These are phyloP conservation scores for Fusarium haematococcum DNA, from an alignment of 2,329 filamentous ascomycete species.

Conservation along the genomic window DNA sequence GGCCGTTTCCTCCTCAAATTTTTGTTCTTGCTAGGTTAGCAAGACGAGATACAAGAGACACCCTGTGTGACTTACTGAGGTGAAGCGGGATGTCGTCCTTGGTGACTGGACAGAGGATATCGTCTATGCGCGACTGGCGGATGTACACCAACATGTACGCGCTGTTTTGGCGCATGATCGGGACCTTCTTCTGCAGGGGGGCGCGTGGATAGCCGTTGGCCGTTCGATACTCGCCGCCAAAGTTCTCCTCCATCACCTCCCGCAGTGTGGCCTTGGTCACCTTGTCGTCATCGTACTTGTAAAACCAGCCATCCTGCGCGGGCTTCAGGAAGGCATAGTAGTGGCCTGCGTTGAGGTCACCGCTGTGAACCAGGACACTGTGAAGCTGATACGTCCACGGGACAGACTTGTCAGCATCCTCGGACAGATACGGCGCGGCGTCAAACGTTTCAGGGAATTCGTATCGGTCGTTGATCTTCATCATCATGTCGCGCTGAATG, in stretches of 20 bases:
- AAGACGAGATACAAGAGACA: background rate
- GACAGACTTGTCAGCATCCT: slow-evolving; percentile 87
- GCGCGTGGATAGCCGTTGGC: slow-evolving; percentile 61
- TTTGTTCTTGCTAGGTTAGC: slow-evolving; percentile 64
- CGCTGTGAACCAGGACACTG: slow-evolving; percentile 94
- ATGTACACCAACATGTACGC: slow-evolving; percentile 99
- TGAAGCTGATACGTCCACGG: slow-evolving; percentile 93
- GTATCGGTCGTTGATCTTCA: slow-evolving; percentile 96
- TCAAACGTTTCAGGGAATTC: slow-evolving; percentile 89
- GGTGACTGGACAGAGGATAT: slow-evolving; percentile 81
- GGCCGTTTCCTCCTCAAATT: slow-evolving; percentile 84
- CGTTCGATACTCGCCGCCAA: slow-evolving; percentile 83
- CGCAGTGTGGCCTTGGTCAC: slow-evolving; percentile 93
- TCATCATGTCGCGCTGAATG: slow-evolving; percentile 95
- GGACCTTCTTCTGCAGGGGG: slow-evolving; percentile 65
- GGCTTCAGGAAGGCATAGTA: slow-evolving; percentile 99
- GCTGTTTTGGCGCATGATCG: slow-evolving; percentile 77
- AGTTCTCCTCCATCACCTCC: slow-evolving; percentile 96
- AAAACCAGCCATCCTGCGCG: slow-evolving; percentile 92
- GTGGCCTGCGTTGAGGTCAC: slow-evolving; percentile 95
- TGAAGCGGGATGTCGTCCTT: slow-evolving; percentile 84
- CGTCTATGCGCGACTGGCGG: slow-evolving; percentile 84
- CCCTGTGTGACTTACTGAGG: slow-evolving; percentile 68
- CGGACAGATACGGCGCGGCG: slow-evolving; percentile 86
- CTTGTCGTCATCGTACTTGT: slow-evolving; percentile 96